Percentiles rank a stretch among this genome's conserved stretches.
Evolutionary conservation across 805 yeast genomes (phyloP).

Genomic region (Wickerhamomyces silvicola): DNA sequence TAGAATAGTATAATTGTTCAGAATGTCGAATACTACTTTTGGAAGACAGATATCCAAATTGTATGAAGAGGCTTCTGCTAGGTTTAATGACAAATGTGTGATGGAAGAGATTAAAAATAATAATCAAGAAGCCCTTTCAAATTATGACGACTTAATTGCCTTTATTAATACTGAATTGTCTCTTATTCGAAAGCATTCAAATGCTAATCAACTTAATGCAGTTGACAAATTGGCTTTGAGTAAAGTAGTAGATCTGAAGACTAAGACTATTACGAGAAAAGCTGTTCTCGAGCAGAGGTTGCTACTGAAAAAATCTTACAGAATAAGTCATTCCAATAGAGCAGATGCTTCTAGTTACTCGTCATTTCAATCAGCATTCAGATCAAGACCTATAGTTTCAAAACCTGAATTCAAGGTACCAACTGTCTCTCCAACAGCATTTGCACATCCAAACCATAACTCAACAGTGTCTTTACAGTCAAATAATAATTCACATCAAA

Average conservation of each 20-base stretch:
- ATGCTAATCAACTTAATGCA: conserved; percentile 4
- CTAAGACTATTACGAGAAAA: conserved; percentile 13
- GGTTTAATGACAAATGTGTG: too few relatives aligned
- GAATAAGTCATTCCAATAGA: conserved; percentile 9
- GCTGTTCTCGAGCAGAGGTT: conserved; percentile 8
- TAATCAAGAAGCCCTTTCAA: conserved; percentile 9
- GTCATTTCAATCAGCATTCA: conserved; percentile 21
- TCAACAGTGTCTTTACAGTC: conserved; percentile 1
- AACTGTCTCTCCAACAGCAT: not conserved
- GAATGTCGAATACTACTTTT: too few relatives aligned
- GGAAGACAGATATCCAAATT: too few relatives aligned
- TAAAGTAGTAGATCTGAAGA: conserved; percentile 13
- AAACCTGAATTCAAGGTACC: conserved; percentile 11
- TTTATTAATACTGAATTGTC: conserved; percentile 7
- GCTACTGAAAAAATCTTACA: conserved; percentile 6
- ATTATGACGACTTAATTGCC: conserved; percentile 11
- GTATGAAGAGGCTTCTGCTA: too few relatives aligned
- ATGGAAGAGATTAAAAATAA: conserved; percentile 21
- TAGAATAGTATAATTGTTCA: too few relatives aligned
- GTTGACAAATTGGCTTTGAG: conserved; percentile 11
- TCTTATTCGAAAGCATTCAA: conserved; percentile 1
- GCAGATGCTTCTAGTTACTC: conserved; percentile 17
- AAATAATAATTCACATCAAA: too few relatives aligned
- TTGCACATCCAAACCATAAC: not conserved
- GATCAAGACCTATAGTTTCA: not conserved